Evolutionary conservation across 495 filamentous ascomycete species (phyloP), one percentile per base, ranked within the genome.

Genomic region (Filosporella fistucella): DNA sequence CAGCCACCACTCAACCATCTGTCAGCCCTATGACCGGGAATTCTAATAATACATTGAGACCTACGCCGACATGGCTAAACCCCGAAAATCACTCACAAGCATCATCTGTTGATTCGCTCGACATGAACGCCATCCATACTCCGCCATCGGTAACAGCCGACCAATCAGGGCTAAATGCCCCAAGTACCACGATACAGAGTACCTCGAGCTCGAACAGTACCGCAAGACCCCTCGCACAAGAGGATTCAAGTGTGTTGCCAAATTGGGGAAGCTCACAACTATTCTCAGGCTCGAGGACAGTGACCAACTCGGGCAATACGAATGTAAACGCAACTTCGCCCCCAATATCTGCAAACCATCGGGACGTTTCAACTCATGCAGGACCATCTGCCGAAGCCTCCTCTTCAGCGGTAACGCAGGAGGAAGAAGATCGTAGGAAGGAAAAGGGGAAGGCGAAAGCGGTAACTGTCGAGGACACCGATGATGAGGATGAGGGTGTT

Each of bases 21-120:
- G 33, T 48, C 49, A 55, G 49, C 52, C 49, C 52, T 50, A 53
- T 44, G 37, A 42, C 16, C n/a, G 43, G 37, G n/a, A 24, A 18
- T 49, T 55, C 56, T 55, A 55, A 52, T 55, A 55, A 55, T 59
- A 55, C 45, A 42, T 30, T 29, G 21, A 45, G 44, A 42, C 44
- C 52, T 13, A 52, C 40, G 16, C 47, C 47, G 6, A 55, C 52
- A 17, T n/a, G n/a, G n/a, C 45, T 26, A 42, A 46, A 45, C 34
- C 41, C 37, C 23, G 52, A 50, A 18, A 47, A 41, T 25, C 33
- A 49, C 12, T 44, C 52, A 26, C 56, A 59, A 23, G 23, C 52
- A 14, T 55, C 52, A 24, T 50, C 48, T n/a, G 45, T 33, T 53
- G 41, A 53, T 59, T 59, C 56, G 45, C 50, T 45, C 7, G 42